Base-by-base conservation (phyloP, 2,329 filamentous ascomycete species). In the Phoma herbarum region DNA sequence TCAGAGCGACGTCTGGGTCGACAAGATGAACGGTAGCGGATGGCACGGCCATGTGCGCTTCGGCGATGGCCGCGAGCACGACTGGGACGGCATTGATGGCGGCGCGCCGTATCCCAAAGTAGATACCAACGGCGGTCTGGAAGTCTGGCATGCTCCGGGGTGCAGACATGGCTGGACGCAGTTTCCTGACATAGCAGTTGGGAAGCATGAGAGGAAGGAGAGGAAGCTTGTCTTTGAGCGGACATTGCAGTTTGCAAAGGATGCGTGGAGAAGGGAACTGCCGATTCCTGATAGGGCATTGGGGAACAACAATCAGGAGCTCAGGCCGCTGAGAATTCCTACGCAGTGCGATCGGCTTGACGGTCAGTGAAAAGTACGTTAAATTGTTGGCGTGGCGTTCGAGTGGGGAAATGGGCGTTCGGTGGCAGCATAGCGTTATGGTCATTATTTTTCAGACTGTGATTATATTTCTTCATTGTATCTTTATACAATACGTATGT, bases 91-190 rank as follows among this genome's bases (percentile, higher is more conserved):
- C 2, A 57, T 62, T 8, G 39, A 58, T 0, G 66, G 69, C n/a
- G 59, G 65, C 14, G 64, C 37, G 57, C 65, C 20, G 48, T 70
- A 58, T 46, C 62, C 45, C 49, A 23, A 52, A 48, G 4, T 60
- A 53, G 29, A 66, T 50, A 48, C 52, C 63, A 71, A 76, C 57
- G 66, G 69, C 29, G 69, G 79, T 41, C 51, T 81, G 54, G 79
- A 80, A 35, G 67, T 76, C 5, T 77, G 75, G 75, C 71, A 77
- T 48, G 73, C 74, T 14, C 74, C 74, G 1, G 55, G 52, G 3
- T 75, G 73, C 57, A 56, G 68, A 41, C 78, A 80, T 58, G 78
- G 78, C 6, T 80, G 78, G 78, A 80, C 79, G 43, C 77, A 79
- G 63, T 79, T 80, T 45, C 79, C 79, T 1, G 75, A 77, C 52